Base-by-base conservation (phyloP, 2,329 filamentous ascomycete species). In the Ciborinia camelliae region DNA sequence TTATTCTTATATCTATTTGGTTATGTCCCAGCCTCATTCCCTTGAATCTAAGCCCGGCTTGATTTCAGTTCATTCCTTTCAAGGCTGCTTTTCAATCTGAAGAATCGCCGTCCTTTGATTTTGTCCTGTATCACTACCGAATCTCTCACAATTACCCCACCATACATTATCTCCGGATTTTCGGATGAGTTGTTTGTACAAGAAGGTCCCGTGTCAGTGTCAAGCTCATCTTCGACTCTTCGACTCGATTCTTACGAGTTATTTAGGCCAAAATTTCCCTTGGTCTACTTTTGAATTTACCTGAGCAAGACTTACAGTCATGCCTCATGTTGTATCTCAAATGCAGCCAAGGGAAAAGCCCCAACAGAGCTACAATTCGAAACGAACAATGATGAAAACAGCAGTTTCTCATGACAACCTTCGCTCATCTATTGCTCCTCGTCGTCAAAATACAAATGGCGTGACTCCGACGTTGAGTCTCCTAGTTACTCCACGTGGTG, bases 401-500 rank as follows among this genome's bases (percentile, higher is more conserved):
- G 20, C 28, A 28, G 10, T 39, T 20, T 32, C 55, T 28, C 53
- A 51, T 26, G 45, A 41, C n/a, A 43, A 52, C 15, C 28, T 60
- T 30, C 54, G 37, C 0, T 20, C 43, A 32, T 15, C 32, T 45
- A 20, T 10, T 20, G 14, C 35, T 32, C 45, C 45, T 50, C 54
- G 54, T 51, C 45, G 26, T 60, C 55, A 35, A 18, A 61, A 64
- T 20, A 35, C 26, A 35, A 64, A 61, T 61, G 39, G 47, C 15
- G 8, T 32, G 20, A 45, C 55, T 43, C 62, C 62, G 15, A 47
- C 62, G 2, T 53, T 70, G 45, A 70, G 64, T 51, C 37, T 70
- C 18, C 62, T 66, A 1, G 62, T 59, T n/a, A 65, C 70, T 23
- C 54, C 61, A 37, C 65, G 70, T 12, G 65, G 37, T 48, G 67